phyloP scores from a whole-genome alignment of 2,329 filamentous ascomycete species.

The Sclerotinia glacialis region DNA sequence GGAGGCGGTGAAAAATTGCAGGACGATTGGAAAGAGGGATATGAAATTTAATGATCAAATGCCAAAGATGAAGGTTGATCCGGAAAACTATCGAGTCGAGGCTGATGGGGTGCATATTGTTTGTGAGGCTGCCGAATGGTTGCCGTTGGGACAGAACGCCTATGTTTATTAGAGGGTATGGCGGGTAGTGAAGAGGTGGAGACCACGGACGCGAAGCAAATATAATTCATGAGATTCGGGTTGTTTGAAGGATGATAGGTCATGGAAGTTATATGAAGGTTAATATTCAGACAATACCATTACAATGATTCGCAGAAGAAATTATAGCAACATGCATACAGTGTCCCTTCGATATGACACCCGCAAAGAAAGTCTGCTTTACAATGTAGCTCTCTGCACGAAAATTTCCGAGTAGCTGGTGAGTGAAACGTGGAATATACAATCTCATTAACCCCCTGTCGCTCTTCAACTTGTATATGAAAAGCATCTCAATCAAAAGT shows the following conservation, averaged over 20 bases:
- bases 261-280: not conserved
- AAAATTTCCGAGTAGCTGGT: too few species aligned
- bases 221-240: not conserved
- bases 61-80: slow-evolving; percentile 88
- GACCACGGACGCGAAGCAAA: not conserved
- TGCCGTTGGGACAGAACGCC: slow-evolving; percentile 76
- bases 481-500: too few species aligned
- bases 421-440: too few species aligned
- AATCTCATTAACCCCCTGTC: too few species aligned
- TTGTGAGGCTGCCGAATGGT: slow-evolving; percentile 65
- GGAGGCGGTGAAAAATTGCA: slow-evolving; percentile 74
- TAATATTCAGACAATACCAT: not conserved
- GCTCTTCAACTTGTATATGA: too few species aligned
- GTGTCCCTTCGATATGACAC: not conserved
- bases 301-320: not conserved
- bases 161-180: slow-evolving; percentile 65
- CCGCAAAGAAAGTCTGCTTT: not conserved
- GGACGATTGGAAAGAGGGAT: slow-evolving; percentile 73
- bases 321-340: not conserved
- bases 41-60: slow-evolving; percentile 86
- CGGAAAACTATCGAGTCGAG: slow-evolving; percentile 84
- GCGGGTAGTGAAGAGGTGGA: too few species aligned
- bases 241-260: not conserved
- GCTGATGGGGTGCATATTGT: slow-evolving; percentile 74
- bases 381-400: too few species aligned